Base-by-base conservation (phyloP, 1,284 basidiomycete genomes). In the Leccinum griseonigrum region DNA sequence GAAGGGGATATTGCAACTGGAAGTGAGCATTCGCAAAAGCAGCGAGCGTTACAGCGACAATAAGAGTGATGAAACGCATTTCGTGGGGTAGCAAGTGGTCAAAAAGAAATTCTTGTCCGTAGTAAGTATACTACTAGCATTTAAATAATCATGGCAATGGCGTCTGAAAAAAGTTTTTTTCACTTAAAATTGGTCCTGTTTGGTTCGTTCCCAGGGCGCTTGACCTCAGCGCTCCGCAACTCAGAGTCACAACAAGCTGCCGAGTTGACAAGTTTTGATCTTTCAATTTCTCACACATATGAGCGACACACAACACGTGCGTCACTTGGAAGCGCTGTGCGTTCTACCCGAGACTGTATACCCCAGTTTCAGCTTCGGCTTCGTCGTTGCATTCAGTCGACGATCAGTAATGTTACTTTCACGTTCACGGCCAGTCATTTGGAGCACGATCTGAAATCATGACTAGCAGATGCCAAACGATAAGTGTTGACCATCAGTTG, bases 21-120 rank as follows among this genome's bases (percentile, higher is more conserved):
- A 88, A 88, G 71, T 90, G 87, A 13, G 84, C 87, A 36, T 77
- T 75, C 1, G 77, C 80, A 16, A 79, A 70, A 34, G 77, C 69
- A 14, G 77, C 67, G 40, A 81, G 67, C 9, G 67, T 65, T 46
- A 69, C 64, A 28, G 75, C 57, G 60, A 79, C 59, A 54, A 74
- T 52, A 51, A 79, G 51, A 46, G 74, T 58, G 36, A 72, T 38
- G 62, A 80, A 69, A 58, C 71, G 72, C 78, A 79, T 80, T 48
- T 18, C 55, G 18, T 6, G 13, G 29, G 46, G 50, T 29, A 14
- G 36, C 7, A 29, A 26, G 16, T 55, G 18, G 60, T 29, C 29
- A 18, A 9, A 34, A 58, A 56, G 26, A 46, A 31, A 11, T 40
- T 34, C 8, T n/a, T 8, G 18, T 29, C 34, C 2, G 11, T 22